Percentiles rank a stretch among this genome's conserved stretches.
Evolutionary conservation across 352 stramenopile genomes (phyloP).

Genomic region (Pythium aphanidermatum): DNA sequence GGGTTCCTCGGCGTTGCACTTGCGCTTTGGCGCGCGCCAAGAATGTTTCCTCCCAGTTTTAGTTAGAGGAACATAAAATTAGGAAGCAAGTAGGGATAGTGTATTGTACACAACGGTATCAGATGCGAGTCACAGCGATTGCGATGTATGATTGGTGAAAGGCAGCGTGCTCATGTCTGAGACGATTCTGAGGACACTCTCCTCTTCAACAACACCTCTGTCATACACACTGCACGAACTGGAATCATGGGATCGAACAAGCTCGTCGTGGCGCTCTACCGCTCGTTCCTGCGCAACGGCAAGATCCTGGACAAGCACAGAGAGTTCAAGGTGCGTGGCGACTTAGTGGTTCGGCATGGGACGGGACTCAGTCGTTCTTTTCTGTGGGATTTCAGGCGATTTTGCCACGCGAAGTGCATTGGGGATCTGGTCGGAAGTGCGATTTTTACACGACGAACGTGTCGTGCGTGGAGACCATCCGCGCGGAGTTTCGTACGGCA

Average conservation of each 20-base stretch:
- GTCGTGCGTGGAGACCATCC: slow-evolving; percentile 51
- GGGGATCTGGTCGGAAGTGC: slow-evolving; percentile 38
- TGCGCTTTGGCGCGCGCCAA: slow-evolving; percentile 5
- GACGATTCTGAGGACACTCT: too few relatives aligned
- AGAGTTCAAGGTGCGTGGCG: slow-evolving; percentile 49
- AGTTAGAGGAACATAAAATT: neutral
- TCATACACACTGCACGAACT: slow-evolving; percentile 5
- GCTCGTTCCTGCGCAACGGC: slow-evolving; percentile 58
- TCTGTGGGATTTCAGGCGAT: slow-evolving; percentile 31
- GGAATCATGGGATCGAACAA: slow-evolving; percentile 34
- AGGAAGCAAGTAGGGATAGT: too few relatives aligned
- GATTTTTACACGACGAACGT: slow-evolving; percentile 56
- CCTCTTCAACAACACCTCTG: neutral
- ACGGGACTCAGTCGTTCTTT: neutral
- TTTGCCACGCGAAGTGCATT: slow-evolving; percentile 55
- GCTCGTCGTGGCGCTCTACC: slow-evolving; percentile 63
- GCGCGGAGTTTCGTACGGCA: slow-evolving; percentile 35
- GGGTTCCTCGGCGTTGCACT: neutral
- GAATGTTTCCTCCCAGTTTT: slow-evolving; percentile 10
- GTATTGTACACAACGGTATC: too few relatives aligned
- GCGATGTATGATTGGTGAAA: too few relatives aligned
- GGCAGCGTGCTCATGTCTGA: too few relatives aligned
- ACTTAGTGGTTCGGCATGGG: neutral
- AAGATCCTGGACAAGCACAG: slow-evolving; percentile 51
- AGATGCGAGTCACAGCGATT: too few relatives aligned